Percentiles rank a stretch among this genome's conserved stretches.
phyloP scores from a whole-genome alignment of 2,329 filamentous ascomycete species.

The Proliferodiscus dingleyae region DNA sequence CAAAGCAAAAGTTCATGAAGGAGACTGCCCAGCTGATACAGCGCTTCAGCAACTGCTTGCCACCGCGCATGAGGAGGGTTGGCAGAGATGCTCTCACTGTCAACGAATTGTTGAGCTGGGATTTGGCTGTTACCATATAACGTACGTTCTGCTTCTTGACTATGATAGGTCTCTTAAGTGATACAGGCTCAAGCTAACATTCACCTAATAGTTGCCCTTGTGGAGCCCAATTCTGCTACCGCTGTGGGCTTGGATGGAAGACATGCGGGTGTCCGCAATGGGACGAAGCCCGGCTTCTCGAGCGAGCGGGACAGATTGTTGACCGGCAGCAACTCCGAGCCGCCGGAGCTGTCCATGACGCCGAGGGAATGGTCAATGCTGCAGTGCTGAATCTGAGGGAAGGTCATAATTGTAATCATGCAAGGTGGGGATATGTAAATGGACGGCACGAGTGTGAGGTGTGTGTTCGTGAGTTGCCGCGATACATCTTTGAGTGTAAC shows the following conservation, averaged over 20 bases:
- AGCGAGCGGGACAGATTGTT: conserved; percentile 33
- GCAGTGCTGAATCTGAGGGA: conserved; percentile 26
- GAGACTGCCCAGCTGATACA: conserved; percentile 44
- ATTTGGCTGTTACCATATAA: conserved; percentile 53
- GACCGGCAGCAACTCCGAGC: conserved; percentile 13
- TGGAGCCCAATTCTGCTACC: conserved; percentile 44
- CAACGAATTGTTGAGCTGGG: conserved; percentile 43
- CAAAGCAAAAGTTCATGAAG: conserved; percentile 41
- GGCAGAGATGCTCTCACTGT: conserved; percentile 48
- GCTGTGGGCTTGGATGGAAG: conserved; percentile 41
- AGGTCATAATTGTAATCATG: conserved; percentile 39
- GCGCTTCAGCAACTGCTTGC: conserved; percentile 36
- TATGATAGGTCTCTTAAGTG: neutral
- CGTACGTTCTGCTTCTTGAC: conserved; percentile 36
- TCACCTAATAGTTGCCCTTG: conserved; percentile 39
- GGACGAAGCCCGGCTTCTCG: conserved; percentile 33
- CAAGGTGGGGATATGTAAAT: conserved; percentile 32
- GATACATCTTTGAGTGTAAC: conserved; percentile 43
- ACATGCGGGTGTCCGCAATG: conserved; percentile 36
- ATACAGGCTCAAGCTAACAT: too few species aligned
- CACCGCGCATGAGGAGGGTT: conserved; percentile 39
- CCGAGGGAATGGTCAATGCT: conserved; percentile 16
- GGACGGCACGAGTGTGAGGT: conserved; percentile 40
- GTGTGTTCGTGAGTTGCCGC: conserved; percentile 36
- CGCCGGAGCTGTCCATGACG: neutral